Evolutionary conservation across 495 filamentous ascomycete species (phyloP).

Genomic region (Penicillium coffeae): DNA sequence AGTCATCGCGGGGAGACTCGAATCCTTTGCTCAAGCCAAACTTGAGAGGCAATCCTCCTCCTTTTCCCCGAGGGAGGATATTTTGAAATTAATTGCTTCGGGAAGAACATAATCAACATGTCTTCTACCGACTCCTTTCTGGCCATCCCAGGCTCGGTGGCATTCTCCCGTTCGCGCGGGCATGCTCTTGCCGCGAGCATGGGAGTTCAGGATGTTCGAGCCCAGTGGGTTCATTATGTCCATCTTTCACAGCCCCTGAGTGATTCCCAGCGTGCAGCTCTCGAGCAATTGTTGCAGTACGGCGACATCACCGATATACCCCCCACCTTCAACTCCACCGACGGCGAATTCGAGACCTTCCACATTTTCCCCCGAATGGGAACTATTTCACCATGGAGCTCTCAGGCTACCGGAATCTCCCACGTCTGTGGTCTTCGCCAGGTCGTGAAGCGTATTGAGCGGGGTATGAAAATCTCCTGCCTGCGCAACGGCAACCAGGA

Average conservation of each 20-base stretch:
- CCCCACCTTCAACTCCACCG: conserved; percentile 38
- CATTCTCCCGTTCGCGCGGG: conserved; percentile 52
- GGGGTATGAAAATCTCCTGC: conserved; percentile 70
- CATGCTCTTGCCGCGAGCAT: conserved; percentile 47
- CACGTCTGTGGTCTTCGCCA: conserved; percentile 81
- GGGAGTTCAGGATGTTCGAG: conserved; percentile 53
- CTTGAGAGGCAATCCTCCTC: conserved; percentile 27
- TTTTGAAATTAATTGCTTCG: conserved; percentile 7
- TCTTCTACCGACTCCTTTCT: conserved; percentile 37
- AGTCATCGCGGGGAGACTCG: conserved; percentile 23
- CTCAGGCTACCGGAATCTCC: conserved; percentile 89
- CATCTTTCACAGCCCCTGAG: conserved; percentile 38
- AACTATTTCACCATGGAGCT: conserved; percentile 96
- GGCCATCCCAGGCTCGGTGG: conserved; percentile 50
- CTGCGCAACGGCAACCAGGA: conserved; percentile 29
- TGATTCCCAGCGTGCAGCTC: conserved; percentile 39
- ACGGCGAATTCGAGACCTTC: conserved; percentile 48
- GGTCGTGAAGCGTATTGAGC: conserved; percentile 77
- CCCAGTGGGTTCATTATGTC: conserved; percentile 66
- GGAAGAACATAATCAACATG: conserved; percentile 27
- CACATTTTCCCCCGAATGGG: conserved; percentile 74
- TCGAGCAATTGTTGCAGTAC: conserved; percentile 61
- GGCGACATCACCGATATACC: conserved; percentile 52
- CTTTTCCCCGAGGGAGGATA: conserved; percentile 18
- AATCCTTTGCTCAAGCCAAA: conserved; percentile 23